Evolutionary conservation across 805 yeast species (phyloP).

Genomic region (Zygoascus biomembranicola): DNA sequence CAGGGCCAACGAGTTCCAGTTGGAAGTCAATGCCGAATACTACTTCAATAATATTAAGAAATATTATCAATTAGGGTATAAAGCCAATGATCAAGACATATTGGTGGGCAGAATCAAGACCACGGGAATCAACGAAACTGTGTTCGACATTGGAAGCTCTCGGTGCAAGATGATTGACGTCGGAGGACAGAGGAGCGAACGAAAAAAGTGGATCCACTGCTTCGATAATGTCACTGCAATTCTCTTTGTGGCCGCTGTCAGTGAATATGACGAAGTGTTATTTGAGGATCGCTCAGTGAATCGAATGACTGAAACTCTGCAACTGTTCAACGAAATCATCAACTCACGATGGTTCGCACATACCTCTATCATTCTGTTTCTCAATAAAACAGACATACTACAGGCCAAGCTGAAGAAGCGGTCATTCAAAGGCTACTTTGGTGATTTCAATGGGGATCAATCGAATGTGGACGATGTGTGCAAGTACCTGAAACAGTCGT

Average conservation of each 20-base stretch:
- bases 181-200: slow-evolving; percentile 90
- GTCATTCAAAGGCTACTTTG: slow-evolving; percentile 56
- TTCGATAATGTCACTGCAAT: slow-evolving; percentile 86
- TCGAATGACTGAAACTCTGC: slow-evolving; percentile 83
- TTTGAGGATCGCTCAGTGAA: slow-evolving; percentile 87
- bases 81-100: slow-evolving; percentile 76
- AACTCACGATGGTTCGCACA: slow-evolving; percentile 78
- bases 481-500: slow-evolving; percentile 60
- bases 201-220: slow-evolving; percentile 92
- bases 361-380: slow-evolving; percentile 82
- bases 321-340: slow-evolving; percentile 72
- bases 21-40: slow-evolving; percentile 75
- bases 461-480: slow-evolving; percentile 59
- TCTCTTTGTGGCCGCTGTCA: slow-evolving; percentile 77
- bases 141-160: slow-evolving; percentile 55
- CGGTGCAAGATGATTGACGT: slow-evolving; percentile 82
- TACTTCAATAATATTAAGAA: slow-evolving; percentile 67
- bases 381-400: slow-evolving; percentile 82
- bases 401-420: slow-evolving; percentile 51
- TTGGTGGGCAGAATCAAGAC: slow-evolving; percentile 88
- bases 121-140: slow-evolving; percentile 88
- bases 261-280: slow-evolving; percentile 86
- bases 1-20: slow-evolving; percentile 66
- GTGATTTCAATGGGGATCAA: slow-evolving; percentile 63
- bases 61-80: slow-evolving; percentile 55